phyloP scores from a whole-genome alignment of 1,139 yeast species.

The Suhomyces atakaporum region DNA sequence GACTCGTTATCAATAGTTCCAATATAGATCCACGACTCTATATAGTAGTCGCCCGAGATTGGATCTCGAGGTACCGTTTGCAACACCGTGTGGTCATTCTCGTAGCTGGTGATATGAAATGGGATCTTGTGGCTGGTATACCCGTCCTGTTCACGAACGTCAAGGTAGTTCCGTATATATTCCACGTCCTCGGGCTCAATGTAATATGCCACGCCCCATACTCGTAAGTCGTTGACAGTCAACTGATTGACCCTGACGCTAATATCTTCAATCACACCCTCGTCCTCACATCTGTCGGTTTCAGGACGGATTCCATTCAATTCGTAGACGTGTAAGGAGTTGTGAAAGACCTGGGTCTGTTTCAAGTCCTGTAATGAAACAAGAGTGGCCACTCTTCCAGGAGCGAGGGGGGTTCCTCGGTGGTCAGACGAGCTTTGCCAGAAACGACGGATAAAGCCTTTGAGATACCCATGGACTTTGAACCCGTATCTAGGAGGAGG shows the following conservation, averaged over 20 bases:
- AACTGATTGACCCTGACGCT: conserved; percentile 23
- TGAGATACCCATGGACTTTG: conserved; percentile 70
- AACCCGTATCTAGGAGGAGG: conserved; percentile 76
- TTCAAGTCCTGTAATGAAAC: conserved; percentile 59
- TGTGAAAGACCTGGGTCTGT: conserved; percentile 37
- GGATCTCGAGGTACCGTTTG: conserved; percentile 23
- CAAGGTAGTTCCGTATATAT: conserved; percentile 67
- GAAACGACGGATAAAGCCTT: conserved; percentile 78
- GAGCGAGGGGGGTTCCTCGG: conserved; percentile 80
- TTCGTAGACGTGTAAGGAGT: conserved; percentile 49
- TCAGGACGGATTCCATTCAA: conserved; percentile 17
- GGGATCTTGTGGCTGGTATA: conserved; percentile 72
- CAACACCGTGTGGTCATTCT: conserved; percentile 16
- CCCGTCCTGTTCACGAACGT: conserved; percentile 86
- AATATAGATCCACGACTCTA: conserved; percentile 73
- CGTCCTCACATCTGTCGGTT: conserved; percentile 8
- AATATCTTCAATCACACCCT: conserved; percentile 10
- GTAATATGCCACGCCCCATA: conserved; percentile 84
- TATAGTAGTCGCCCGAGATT: conserved; percentile 38
- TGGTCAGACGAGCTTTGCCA: conserved; percentile 94
- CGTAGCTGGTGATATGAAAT: conserved; percentile 51
- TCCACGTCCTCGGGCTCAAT: conserved; percentile 66
- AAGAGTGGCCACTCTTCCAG: conserved; percentile 88
- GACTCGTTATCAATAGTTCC: conserved; percentile 82
- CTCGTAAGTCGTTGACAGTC: conserved; percentile 50